Base-by-base conservation (phyloP, 257 asterid species). In the Fraxinus americana region DNA sequence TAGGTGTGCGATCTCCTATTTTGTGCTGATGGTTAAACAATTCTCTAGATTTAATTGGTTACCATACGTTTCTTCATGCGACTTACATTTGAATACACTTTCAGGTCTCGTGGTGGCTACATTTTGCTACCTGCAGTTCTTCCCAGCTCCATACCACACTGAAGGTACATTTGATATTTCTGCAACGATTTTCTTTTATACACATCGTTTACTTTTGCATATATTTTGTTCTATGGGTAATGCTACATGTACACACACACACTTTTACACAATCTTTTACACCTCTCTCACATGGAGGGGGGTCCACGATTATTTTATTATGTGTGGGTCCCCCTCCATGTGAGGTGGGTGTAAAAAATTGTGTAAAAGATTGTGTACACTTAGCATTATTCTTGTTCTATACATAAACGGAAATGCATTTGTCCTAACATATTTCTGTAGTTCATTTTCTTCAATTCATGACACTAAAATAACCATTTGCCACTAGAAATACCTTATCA, bases 111-210 rank as follows among this genome's bases (percentile, higher is more conserved):
- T 81, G 1, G 91, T 90, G 21, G 93, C 98, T 23, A 85, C 85
- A 1, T 71, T 93, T 74, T 90, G 98, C 88, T 93, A 93, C 81
- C 88, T 91, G 88, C 98, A 93, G 87, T 93, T 93, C 77, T 93
- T 93, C 85, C 92, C 97, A 66, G 85, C 98, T 82, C 98, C 98
- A 71, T 91, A 90, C 86, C 81, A 90, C 36, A 38, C 70, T 3
- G 87, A 93, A 85, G 96, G 98, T 93, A 74, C 0, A 21, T 5
- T 61, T 10, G 32, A 17, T 54, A n/a, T 19, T 19, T 70, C 50
- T 34, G 2, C 75, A 21, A 1, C 32, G 17, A 45, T 65, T 35
- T 72, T 63, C 59, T 52, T 23, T 23, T 23, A 23, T 23, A 61
- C 30, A 61, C 30, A 3, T 10, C 3, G 23, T 54, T 54, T 48